Evolutionary conservation across 2,329 filamentous ascomycete species (phyloP), one percentile per base, ranked within the genome.

Genomic region (Nemania diffusa): DNA sequence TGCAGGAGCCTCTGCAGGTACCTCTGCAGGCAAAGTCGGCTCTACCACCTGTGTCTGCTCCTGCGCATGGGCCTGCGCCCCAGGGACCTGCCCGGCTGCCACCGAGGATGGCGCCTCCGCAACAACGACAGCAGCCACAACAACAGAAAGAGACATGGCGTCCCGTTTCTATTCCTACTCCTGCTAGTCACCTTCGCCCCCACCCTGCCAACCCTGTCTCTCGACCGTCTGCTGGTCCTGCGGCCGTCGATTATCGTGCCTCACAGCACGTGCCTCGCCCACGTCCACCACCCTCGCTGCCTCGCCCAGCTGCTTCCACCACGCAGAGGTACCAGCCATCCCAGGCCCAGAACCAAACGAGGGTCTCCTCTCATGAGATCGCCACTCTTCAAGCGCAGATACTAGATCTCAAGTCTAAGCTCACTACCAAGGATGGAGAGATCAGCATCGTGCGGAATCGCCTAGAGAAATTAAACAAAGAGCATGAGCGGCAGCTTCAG

Each of bases 361-460:
- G 62, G 9, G 62, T 71, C 0, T 71, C 74, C 0, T 76, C 78
- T 34, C 79, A 83, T 65, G 77, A 84, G 27, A 66, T 85, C 5
- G 77, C 82, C 3, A 79, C 82, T 0, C 78, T 88, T 1, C 85
- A 88, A 71, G 84, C 85, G 32, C 83, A 85, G 42, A 78, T 90
- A 37, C 79, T 80, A 7, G 81, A 83, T 1, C 81, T 90, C 2
- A 84, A 87, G 71, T 80, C 84, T 5, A 87, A 89, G 57, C 83
- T 91, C 17, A 84, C 83, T 61, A 84, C 86, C 2, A 91, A 92
- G 72, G 83, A 87, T 20, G 92, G 92, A 57, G 92, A 94, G 76
- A 89, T 89, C 29, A 85, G 91, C 57, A 93, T 94, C 67, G 84
- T 94, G n/a, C 88, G 92, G 37, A 86, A 87, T 67, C 92, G 92